Conservation (phyloP, 2,329 filamentous ascomycete genomes). For the Fusarium irregulare region DNA sequence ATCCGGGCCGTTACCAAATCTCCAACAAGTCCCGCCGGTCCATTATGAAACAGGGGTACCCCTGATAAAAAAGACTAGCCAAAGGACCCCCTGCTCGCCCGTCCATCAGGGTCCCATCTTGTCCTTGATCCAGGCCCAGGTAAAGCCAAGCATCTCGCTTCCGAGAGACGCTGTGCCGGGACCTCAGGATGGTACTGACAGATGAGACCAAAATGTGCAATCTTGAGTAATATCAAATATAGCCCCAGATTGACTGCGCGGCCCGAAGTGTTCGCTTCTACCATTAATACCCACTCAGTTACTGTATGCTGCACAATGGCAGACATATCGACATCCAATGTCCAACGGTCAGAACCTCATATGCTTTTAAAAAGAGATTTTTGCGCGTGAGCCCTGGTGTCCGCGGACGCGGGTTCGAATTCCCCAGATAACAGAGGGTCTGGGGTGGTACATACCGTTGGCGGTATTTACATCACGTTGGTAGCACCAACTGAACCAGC, state of each 20-base stretch:
- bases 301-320: conserved; percentile 5
- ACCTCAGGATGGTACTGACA: conserved; percentile 40
- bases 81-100: conserved; percentile 21
- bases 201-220: conserved; percentile 30
- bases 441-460: conserved; percentile 37
- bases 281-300: conserved; percentile 12
- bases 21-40: conserved; percentile 39
- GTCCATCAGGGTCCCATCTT: conserved; percentile 44
- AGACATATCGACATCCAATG: background rate
- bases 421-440: conserved; percentile 31
- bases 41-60: conserved; percentile 31
- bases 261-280: conserved; percentile 21
- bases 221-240: conserved; percentile 23
- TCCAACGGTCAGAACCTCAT: background rate
- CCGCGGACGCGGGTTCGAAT: conserved; percentile 38
- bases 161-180: conserved; percentile 41
- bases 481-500: conserved; percentile 41
- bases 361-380: conserved; percentile 1
- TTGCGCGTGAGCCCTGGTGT: conserved; percentile 26
- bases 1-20: conserved; percentile 52
- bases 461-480: conserved; percentile 15
- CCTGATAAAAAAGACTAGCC: conserved; percentile 14
- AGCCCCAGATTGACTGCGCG: conserved; percentile 35
- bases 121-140: conserved; percentile 29
- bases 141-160: conserved; percentile 44